phyloP scores from a whole-genome alignment of 805 yeast genomes.

The Saturnispora bothae region DNA sequence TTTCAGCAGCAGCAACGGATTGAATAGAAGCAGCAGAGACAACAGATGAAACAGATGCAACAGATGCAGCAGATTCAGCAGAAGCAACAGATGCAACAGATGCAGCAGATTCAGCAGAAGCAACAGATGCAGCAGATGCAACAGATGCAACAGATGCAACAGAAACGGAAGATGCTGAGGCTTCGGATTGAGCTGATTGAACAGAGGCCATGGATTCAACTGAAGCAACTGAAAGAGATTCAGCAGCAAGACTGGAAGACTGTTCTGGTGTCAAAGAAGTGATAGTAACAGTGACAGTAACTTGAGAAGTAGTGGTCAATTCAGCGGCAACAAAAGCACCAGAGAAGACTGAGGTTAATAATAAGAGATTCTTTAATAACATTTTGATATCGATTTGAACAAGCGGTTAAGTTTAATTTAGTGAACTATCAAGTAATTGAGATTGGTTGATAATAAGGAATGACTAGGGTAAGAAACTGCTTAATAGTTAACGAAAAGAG shows the following conservation, averaged over 20 bases:
- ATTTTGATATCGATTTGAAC: slow-evolving; percentile 12
- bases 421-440: slow-evolving; percentile 6
- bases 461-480: slow-evolving; percentile 9
- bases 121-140: slow-evolving; percentile 21
- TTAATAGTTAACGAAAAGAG: slow-evolving; percentile 7
- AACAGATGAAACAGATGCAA: slow-evolving; percentile 15
- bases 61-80: slow-evolving; percentile 7
- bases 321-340: slow-evolving; percentile 20
- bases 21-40: slow-evolving; percentile 19
- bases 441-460: slow-evolving; percentile 7
- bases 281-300: slow-evolving; percentile 37
- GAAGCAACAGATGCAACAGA: slow-evolving; percentile 26
- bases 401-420: neutral
- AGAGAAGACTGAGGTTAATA: slow-evolving; percentile 19
- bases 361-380: slow-evolving; percentile 21
- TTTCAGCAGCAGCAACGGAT: slow-evolving; percentile 16
- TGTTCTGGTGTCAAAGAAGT: slow-evolving; percentile 39
- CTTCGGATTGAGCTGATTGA: slow-evolving; percentile 5
- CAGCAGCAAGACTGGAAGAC: slow-evolving; percentile 25
- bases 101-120: slow-evolving; percentile 27
- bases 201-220: slow-evolving; percentile 25
- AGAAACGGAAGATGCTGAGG: slow-evolving; percentile 10
- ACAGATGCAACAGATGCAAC: slow-evolving; percentile 17
- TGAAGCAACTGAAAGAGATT: slow-evolving; percentile 26
- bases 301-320: slow-evolving; percentile 31